phyloP scores from a whole-genome alignment of 148 eudicot genomes.

The Limonium bicolor region DNA sequence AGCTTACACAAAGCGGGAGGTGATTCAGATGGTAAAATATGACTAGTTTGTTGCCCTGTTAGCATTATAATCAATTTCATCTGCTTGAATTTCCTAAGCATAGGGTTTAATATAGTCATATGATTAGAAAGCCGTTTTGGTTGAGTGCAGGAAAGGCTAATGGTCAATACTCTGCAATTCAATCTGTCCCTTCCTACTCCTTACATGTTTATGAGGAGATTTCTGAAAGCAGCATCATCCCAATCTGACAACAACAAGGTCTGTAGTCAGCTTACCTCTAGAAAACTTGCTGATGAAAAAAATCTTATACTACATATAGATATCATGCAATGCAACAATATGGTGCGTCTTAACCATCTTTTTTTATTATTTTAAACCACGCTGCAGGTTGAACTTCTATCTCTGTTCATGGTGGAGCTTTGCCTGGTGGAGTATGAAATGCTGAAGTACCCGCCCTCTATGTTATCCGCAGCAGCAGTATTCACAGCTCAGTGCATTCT shows the following conservation, averaged over 20 bases:
- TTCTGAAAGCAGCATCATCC: slow-evolving; percentile 66
- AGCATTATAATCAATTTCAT: background rate
- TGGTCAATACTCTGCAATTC: slow-evolving; percentile 57
- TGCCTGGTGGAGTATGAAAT: slow-evolving; percentile 65
- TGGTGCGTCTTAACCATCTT: no score
- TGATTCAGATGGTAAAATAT: slow-evolving; percentile 70
- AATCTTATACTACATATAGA: no score
- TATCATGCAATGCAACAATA: no score
- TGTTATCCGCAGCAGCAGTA: slow-evolving; percentile 68
- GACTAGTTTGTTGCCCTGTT: no score
- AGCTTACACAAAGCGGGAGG: slow-evolving; percentile 60
- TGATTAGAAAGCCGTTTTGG: background rate
- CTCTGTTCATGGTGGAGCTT: slow-evolving; percentile 65
- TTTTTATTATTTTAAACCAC: background rate
- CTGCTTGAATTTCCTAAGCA: no score
- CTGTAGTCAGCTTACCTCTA: background rate
- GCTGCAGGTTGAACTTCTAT: slow-evolving; percentile 54
- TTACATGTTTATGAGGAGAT: slow-evolving; percentile 67
- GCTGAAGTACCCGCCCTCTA: slow-evolving; percentile 62
- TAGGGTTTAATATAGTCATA: slow-evolving; percentile 1
- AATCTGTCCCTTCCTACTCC: slow-evolving; percentile 73
- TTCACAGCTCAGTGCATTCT: slow-evolving; percentile 55
- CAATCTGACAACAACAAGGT: slow-evolving; percentile 60
- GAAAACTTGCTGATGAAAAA: no score
- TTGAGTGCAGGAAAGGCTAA: slow-evolving; percentile 44